These are phyloP conservation scores for Taiozyma sp. DNA, from an alignment of 1,139 yeast genomes.

Conservation along the genomic window DNA sequence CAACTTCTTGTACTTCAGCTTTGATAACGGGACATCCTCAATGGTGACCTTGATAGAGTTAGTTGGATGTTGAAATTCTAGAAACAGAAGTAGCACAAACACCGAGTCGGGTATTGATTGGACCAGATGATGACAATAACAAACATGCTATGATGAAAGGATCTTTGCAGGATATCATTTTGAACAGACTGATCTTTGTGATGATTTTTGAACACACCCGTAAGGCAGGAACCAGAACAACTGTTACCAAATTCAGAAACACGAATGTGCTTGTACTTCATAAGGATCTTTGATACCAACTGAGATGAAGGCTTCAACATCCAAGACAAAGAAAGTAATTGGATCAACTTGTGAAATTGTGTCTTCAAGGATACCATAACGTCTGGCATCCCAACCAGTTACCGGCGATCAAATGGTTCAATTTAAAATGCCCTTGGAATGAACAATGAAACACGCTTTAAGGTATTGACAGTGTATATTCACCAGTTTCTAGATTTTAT, in stretches of 20 bases:
- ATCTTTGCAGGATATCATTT: conserved; percentile 98
- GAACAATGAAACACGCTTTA: conserved; percentile 88
- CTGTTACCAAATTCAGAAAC: conserved; percentile 99
- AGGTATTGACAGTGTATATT: conserved; percentile 76
- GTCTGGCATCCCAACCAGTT: conserved; percentile 95
- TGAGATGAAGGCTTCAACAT: conserved; percentile 88
- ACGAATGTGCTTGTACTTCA: conserved; percentile 95
- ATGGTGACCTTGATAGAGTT: conserved; percentile 54
- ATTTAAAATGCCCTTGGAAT: conserved; percentile 93
- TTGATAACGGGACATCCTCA: conserved; percentile 74
- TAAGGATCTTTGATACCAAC: conserved; percentile 98
- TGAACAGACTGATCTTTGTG: conserved; percentile 90
- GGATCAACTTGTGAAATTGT: conserved; percentile 94
- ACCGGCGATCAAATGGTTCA: conserved; percentile 96
- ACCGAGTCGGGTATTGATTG: conserved; percentile 98
- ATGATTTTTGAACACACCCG: conserved; percentile 98
- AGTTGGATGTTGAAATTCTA: conserved; percentile 5
- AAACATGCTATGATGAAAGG: conserved; percentile 58
- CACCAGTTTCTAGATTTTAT: conserved; percentile 86
- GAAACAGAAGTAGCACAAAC: conserved; percentile 96
- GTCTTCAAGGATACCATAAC: conserved; percentile 93
- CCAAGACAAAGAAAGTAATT: conserved; percentile 86
- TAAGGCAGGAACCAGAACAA: conserved; percentile 93
- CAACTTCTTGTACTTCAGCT: conserved; percentile 53
- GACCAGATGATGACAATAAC: conserved; percentile 96